Evolutionary conservation across 108 stramenopile genomes (phyloP).

Genomic region (Schizochytrium sp.): DNA sequence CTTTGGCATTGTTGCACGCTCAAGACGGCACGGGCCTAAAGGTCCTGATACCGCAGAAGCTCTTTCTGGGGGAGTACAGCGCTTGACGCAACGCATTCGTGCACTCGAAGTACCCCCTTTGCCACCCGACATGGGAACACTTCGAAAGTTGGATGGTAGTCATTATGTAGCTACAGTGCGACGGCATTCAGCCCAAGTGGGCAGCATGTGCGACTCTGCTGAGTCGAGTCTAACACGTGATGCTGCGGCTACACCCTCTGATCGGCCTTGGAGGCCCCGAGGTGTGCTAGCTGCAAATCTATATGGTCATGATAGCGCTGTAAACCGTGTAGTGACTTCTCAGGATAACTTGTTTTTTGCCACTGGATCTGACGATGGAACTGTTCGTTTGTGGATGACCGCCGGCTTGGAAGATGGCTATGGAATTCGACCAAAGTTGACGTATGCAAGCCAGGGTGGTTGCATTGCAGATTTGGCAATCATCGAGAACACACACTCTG

Average conservation of each 20-base stretch:
- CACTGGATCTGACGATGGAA: slow-evolving; percentile 52
- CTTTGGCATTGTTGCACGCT: slow-evolving; percentile 44
- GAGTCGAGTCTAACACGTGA: not conserved
- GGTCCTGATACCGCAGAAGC: slow-evolving; percentile 38
- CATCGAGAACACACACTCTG: slow-evolving; percentile 26
- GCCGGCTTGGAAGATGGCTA: slow-evolving; percentile 47
- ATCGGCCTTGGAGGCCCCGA: slow-evolving; percentile 50
- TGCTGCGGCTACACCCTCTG: slow-evolving; percentile 17
- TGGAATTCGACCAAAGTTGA: slow-evolving; percentile 47
- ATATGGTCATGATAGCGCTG: slow-evolving; percentile 46
- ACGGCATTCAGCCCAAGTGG: not conserved
- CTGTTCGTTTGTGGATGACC: slow-evolving; percentile 55
- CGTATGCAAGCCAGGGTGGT: slow-evolving; percentile 57
- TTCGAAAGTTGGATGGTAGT: slow-evolving; percentile 52
- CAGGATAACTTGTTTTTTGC: slow-evolving; percentile 53
- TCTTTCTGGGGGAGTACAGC: not conserved
- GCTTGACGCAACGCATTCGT: slow-evolving; percentile 50
- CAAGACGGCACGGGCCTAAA: slow-evolving; percentile 13
- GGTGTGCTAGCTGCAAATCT: slow-evolving; percentile 51
- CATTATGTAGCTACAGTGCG: slow-evolving; percentile 28
- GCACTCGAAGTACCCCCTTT: slow-evolving; percentile 70
- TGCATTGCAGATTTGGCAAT: slow-evolving; percentile 43
- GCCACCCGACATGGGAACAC: slow-evolving; percentile 68
- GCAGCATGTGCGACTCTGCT: not conserved
- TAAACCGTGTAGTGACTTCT: not conserved